Conservation (phyloP, 1,284 basidiomycete species). For the Tylopilus sp. region DNA sequence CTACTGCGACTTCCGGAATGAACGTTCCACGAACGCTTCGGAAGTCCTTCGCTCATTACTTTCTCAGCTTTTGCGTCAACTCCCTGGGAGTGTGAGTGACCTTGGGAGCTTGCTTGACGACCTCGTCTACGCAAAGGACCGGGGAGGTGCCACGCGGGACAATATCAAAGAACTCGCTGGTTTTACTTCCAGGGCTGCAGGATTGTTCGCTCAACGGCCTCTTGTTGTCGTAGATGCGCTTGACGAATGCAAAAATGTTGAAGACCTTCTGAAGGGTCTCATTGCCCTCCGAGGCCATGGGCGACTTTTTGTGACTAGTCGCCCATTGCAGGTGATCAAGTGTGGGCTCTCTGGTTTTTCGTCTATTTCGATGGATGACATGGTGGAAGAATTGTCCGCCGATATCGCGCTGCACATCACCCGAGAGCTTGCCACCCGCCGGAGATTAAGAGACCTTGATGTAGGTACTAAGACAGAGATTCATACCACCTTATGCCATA, state of each 20-base stretch:
- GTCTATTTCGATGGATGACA: conserved; percentile 12
- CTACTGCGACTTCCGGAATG: too few relatives aligned
- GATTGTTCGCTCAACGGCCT: background rate
- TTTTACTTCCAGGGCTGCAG: too few relatives aligned
- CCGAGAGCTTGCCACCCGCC: conserved; percentile 20
- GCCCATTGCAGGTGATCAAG: conserved; percentile 18
- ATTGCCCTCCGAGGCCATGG: background rate
- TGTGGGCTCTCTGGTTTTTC: background rate
- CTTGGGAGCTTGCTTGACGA: too few relatives aligned
- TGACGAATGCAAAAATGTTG: conserved; percentile 20
- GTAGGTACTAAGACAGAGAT: conserved; percentile 19
- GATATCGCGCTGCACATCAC: conserved; percentile 20
- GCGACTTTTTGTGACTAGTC: conserved; percentile 24
- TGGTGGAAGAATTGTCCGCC: conserved; percentile 1
- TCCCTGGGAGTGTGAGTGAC: too few relatives aligned
- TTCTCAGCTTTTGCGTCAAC: too few relatives aligned
- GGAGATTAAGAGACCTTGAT: conserved; percentile 5
- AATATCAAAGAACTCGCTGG: too few relatives aligned
- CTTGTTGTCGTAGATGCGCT: conserved; percentile 20
- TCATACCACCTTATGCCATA: background rate
- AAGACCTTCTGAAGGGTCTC: conserved; percentile 5
- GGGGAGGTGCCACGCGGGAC: too few relatives aligned
- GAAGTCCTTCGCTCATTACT: too few relatives aligned
- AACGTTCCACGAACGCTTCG: too few relatives aligned
- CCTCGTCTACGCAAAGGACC: too few relatives aligned